phyloP scores from a whole-genome alignment of 1,284 basidiomycete species.

The Takashimella koratensis region DNA sequence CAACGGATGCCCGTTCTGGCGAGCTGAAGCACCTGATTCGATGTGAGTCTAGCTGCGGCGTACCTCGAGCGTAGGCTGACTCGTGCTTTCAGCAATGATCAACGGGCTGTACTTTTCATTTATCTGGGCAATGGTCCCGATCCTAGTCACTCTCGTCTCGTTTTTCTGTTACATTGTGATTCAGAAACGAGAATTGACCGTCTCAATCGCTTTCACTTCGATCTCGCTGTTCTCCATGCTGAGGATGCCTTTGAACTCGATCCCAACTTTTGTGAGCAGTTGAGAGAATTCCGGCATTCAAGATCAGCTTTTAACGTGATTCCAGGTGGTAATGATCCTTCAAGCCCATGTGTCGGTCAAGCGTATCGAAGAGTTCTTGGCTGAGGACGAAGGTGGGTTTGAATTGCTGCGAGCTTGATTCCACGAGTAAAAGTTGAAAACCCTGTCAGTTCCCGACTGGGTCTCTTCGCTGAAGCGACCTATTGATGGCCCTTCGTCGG shows the following conservation, averaged over 20 bases:
- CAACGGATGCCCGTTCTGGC: slow-evolving; percentile 35
- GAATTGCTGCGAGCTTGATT: too few relatives aligned
- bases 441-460: slow-evolving; percentile 57
- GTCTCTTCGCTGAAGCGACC: slow-evolving; percentile 61
- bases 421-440: neutral
- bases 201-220: slow-evolving; percentile 49
- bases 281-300: neutral
- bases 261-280: slow-evolving; percentile 35
- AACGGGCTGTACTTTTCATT: slow-evolving; percentile 35
- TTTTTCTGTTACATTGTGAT: slow-evolving; percentile 49
- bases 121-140: slow-evolving; percentile 40
- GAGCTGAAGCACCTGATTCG: slow-evolving; percentile 42
- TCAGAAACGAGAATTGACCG: slow-evolving; percentile 46
- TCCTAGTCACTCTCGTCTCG: slow-evolving; percentile 47
- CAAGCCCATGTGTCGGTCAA: slow-evolving; percentile 71
- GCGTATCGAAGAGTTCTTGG: slow-evolving; percentile 74
- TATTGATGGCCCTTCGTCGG: slow-evolving; percentile 12
- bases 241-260: slow-evolving; percentile 54
- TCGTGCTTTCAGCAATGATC: slow-evolving; percentile 21
- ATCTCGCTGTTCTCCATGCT: slow-evolving; percentile 50
- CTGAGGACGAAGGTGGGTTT: slow-evolving; percentile 64
- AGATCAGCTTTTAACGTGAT: neutral
- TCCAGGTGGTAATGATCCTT: slow-evolving; percentile 34
- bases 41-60: slow-evolving; percentile 20
- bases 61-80: slow-evolving; percentile 7